Conservation (phyloP, 768 basidiomycete genomes). For the Suillus lakei region DNA sequence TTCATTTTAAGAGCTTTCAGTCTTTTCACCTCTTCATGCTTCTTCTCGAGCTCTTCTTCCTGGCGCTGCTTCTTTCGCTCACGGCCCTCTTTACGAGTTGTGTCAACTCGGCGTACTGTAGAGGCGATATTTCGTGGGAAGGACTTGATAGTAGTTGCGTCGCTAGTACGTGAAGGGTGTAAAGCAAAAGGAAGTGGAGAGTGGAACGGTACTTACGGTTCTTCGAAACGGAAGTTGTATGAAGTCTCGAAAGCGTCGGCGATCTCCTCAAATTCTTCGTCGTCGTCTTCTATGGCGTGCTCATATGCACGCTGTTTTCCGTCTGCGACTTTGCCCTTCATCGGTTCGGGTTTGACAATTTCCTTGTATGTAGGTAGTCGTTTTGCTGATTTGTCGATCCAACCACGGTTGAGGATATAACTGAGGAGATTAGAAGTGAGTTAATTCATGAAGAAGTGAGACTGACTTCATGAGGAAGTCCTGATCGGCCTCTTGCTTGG, state of each 20-base stretch:
- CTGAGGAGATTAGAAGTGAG: conserved; percentile 43
- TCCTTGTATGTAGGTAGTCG: conserved; percentile 88
- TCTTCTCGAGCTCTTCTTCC: conserved; percentile 43
- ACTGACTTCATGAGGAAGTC: conserved; percentile 90
- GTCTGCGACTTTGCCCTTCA: conserved; percentile 16
- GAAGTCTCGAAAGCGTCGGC: conserved; percentile 93
- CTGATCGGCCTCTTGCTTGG: conserved; percentile 41
- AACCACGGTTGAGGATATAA: conserved; percentile 96
- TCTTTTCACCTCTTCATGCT: conserved; percentile 77
- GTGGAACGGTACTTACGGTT: conserved; percentile 65
- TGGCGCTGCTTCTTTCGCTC: conserved; percentile 77
- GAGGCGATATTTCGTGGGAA: conserved; percentile 78
- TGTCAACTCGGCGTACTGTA: conserved; percentile 72
- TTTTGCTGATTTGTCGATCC: conserved; percentile 82
- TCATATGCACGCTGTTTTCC: conserved; percentile 33
- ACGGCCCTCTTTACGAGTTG: conserved; percentile 84
- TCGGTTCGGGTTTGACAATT: conserved; percentile 50
- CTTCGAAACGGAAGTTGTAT: conserved; percentile 98
- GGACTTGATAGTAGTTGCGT: conserved; percentile 64
- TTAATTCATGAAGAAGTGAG: not conserved
- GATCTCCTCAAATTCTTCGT: conserved; percentile 86
- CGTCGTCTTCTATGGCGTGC: conserved; percentile 55
- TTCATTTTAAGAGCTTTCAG: conserved; percentile 85
- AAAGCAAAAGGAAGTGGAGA: not conserved
- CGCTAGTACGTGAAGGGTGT: conserved; percentile 43